Conservation (phyloP, 345 rosid species). For the Rhodamnia argentea region DNA sequence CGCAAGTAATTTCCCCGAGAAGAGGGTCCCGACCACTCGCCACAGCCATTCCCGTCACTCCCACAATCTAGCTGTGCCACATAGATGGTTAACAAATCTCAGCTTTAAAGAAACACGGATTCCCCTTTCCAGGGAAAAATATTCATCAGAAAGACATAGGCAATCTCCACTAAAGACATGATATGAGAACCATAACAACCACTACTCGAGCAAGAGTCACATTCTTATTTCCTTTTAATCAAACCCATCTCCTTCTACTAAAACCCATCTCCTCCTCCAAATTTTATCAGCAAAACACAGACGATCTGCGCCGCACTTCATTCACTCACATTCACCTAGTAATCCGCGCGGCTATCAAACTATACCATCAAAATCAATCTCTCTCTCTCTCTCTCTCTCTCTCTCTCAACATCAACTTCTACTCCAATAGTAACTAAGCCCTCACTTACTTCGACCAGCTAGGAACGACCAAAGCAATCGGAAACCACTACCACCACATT, state of each 20-base stretch:
- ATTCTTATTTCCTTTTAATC: background rate
- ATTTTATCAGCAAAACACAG: background rate
- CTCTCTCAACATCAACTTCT: background rate
- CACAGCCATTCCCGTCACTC: slow-evolving; percentile 46
- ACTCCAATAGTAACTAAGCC: background rate
- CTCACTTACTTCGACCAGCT: background rate
- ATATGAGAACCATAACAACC: background rate
- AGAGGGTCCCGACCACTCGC: slow-evolving; percentile 65
- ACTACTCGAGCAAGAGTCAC: background rate
- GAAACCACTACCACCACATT: background rate
- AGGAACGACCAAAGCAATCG: background rate
- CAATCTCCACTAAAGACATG: background rate
- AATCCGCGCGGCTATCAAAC: background rate
- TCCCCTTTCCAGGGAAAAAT: background rate
- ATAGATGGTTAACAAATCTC: background rate
- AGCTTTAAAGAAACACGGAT: background rate
- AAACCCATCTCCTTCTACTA: too few species aligned
- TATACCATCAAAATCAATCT: background rate
- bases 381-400: background rate
- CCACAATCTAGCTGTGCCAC: slow-evolving; percentile 20
- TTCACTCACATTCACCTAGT: background rate
- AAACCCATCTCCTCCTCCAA: background rate
- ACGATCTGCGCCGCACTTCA: background rate
- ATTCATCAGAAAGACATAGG: background rate
- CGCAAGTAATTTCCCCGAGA: slow-evolving; percentile 76